Evolutionary conservation across 495 filamentous ascomycete genomes (phyloP).

Genomic region (Astrothelium macrocarpum): DNA sequence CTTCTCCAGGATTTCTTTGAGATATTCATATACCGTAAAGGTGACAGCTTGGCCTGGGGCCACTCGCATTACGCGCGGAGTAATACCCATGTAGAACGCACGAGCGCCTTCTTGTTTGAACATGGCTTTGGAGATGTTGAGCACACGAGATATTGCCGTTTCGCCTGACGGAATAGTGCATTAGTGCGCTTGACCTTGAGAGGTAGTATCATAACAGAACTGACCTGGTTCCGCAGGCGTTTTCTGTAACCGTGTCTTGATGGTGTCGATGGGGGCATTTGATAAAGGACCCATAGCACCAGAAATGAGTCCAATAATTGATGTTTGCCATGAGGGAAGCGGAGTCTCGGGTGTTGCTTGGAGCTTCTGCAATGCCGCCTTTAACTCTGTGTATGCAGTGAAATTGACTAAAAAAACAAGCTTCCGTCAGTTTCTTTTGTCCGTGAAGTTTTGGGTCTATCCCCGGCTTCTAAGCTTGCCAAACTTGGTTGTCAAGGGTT

Average conservation of each 20-base stretch:
- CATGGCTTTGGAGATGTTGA: conserved; percentile 77
- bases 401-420: conserved; percentile 60
- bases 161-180: background rate
- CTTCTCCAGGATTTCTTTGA: conserved; percentile 74
- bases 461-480: background rate
- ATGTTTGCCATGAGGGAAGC: conserved; percentile 83
- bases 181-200: background rate
- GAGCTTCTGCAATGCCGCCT: conserved; percentile 59
- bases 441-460: background rate
- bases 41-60: conserved; percentile 97
- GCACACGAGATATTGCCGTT: conserved; percentile 66
- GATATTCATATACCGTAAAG: conserved; percentile 91
- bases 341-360: conserved; percentile 45
- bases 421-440: background rate
- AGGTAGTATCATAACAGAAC: background rate
- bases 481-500: background rate
- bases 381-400: conserved; percentile 93
- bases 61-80: conserved; percentile 92
- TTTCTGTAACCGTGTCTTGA: conserved; percentile 94
- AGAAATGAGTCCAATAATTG: conserved; percentile 77
- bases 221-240: conserved; percentile 74
- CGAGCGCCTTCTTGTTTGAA: conserved; percentile 89
- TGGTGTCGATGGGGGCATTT: conserved; percentile 97
- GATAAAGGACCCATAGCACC: conserved; percentile 92
- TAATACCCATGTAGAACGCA: conserved; percentile 99